Evolutionary conservation across 73 alveolate genomes (phyloP), one percentile per base, ranked within the genome.

Genomic region (Effrenium voratum): DNA sequence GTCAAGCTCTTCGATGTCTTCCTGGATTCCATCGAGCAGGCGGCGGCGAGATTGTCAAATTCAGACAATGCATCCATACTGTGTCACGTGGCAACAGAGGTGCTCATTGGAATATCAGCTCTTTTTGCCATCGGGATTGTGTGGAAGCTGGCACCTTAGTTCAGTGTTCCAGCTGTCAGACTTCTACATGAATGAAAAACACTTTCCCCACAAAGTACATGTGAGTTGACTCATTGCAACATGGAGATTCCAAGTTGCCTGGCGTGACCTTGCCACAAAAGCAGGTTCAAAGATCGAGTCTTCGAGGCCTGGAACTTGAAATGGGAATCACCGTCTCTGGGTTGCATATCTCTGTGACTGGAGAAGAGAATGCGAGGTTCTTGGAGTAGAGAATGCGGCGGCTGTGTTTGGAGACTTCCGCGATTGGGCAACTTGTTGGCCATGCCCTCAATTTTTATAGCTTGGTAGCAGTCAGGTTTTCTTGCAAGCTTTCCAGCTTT

Each of bases 371-470:
- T 19, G 43, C 41, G 70, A 87, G 95, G 95, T 87, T 32, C 95
- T 87, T 45, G 95, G 95, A 43, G 50, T 87, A 28, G 95, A 87
- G 72, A 87, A 87, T 63, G 95, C 95, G 2, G 95, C 95, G 12
- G 79, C 95, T 5, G 30, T 87, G 44, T 87, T 87, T 32, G 95
- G 95, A 36, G 95, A 87, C 68, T 87, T 87, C 95, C 95, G 95
- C 34, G 95, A 87, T 50, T 87, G 95, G 95, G 95, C 95, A 47
- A 87, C 95, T 40, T 87, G 95, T 70, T 87, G 95, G 95, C 85
- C 75, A 28, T 12, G 66, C 19, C 6, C 92, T 49, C 38, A 12
- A 49, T 0, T 22, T 24, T 0, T n/a, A 43, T 12, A 36, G n/a
- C 12, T 30, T n/a, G 75, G 38, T 36, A 60, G 75, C 5, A 60